These are phyloP conservation scores for Entophlyctis helioformis DNA, from an alignment of 192 early-diverging fungal species.

Conservation along the genomic window DNA sequence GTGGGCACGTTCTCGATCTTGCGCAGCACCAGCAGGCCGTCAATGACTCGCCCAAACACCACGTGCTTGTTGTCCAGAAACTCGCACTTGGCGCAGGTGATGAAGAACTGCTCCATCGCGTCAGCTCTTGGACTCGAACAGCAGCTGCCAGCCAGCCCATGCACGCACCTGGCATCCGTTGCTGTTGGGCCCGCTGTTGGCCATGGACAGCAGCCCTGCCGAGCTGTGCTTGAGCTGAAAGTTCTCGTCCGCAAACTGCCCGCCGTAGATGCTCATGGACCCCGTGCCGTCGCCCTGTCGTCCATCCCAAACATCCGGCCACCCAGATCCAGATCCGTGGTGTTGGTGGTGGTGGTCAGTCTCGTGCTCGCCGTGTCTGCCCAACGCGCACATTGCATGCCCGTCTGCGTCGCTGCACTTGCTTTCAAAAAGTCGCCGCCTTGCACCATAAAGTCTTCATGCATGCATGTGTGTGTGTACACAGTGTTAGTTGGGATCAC, in stretches of 20 bases:
- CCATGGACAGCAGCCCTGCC: constrained; percentile 81
- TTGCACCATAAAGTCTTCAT: constrained; percentile 80
- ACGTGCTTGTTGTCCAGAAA: constrained; percentile 86
- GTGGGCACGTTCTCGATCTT: constrained; percentile 92
- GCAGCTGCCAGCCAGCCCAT: not conserved
- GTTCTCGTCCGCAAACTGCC: constrained; percentile 65
- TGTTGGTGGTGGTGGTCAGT: too few species aligned
- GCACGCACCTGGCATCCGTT: constrained; percentile 70
- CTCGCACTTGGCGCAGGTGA: constrained; percentile 76
- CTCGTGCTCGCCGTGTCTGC: too few species aligned
- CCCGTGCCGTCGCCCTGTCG: constrained; percentile 73
- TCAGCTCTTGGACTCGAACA: not conserved
- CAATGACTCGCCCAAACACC: constrained; percentile 73
- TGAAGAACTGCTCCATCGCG: constrained; percentile 57
- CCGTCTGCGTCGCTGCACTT: too few species aligned
- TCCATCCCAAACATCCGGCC: too few species aligned
- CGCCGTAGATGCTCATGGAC: constrained; percentile 73
- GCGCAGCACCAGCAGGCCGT: constrained; percentile 77
- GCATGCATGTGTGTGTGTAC: too few species aligned
- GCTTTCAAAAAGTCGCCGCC: constrained; percentile 85
- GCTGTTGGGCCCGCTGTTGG: constrained; percentile 71
- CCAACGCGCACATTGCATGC: too few species aligned
- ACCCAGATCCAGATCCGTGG: too few species aligned
- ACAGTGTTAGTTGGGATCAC: too few species aligned
- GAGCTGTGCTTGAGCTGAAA: constrained; percentile 75